These are phyloP conservation scores for Tulasnella sp. DNA, from an alignment of 768 basidiomycete species.

Conservation along the genomic window DNA sequence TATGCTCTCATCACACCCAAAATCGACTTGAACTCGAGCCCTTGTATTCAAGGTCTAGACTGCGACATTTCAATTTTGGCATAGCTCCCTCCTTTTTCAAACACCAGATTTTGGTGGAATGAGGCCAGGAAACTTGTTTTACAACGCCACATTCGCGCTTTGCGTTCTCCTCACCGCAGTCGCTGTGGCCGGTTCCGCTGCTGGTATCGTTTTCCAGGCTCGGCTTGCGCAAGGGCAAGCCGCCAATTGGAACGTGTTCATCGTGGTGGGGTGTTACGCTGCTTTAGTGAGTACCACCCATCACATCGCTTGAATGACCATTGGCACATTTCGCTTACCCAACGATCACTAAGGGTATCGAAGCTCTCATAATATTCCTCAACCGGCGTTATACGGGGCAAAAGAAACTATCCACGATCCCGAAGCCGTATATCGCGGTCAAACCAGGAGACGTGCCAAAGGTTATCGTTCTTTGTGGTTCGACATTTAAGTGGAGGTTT, in stretches of 20 bases:
- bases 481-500: neutral
- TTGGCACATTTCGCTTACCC: too few relatives aligned
- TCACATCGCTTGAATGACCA: neutral
- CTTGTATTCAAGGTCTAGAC: too few relatives aligned
- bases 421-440: conserved; percentile 14
- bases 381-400: conserved; percentile 13
- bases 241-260: conserved; percentile 18
- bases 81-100: too few relatives aligned
- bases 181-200: conserved; percentile 12
- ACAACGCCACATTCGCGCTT: conserved; percentile 8
- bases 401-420: conserved; percentile 11
- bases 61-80: too few relatives aligned
- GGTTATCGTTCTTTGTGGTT: neutral
- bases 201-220: conserved; percentile 15
- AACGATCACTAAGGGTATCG: conserved; percentile 6
- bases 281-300: conserved; percentile 11
- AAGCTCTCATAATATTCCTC: conserved; percentile 7
- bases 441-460: conserved; percentile 17
- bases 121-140: conserved; percentile 1
- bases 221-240: neutral
- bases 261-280: conserved; percentile 17
- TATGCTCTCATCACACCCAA: too few relatives aligned
- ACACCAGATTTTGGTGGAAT: too few relatives aligned
- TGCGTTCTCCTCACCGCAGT: conserved; percentile 8
- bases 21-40: too few relatives aligned